Evolutionary conservation across 148 eudicot species (phyloP).

Genomic region (Mesembryanthemum crystallinum): DNA sequence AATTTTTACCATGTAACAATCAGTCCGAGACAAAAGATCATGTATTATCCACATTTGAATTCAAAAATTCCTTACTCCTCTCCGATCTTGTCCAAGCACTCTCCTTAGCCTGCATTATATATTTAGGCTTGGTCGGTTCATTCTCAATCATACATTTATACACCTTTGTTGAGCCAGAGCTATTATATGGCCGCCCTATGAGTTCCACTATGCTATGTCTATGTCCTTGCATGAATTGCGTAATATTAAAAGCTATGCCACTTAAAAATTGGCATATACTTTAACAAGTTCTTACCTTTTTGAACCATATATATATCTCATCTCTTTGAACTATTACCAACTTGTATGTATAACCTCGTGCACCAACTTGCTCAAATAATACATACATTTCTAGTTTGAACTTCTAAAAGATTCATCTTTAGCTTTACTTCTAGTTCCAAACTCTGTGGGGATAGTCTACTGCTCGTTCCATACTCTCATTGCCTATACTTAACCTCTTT

Average conservation of each 20-base stretch:
- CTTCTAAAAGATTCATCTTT: neutral
- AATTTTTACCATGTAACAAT: too few species aligned
- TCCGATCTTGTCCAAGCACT: too few species aligned
- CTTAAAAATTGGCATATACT: neutral
- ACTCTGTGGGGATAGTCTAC: constrained; percentile 19
- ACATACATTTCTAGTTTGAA: neutral
- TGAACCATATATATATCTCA: constrained; percentile 15
- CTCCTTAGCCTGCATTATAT: neutral
- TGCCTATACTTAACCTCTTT: constrained; percentile 13
- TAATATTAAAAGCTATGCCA: constrained; percentile 14
- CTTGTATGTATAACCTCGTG: constrained; percentile 16
- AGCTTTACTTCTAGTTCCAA: constrained; percentile 10
- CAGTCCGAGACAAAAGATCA: too few species aligned
- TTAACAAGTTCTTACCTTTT: constrained; percentile 13
- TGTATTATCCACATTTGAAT: too few species aligned
- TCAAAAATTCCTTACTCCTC: too few species aligned
- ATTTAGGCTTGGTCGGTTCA: constrained; percentile 29
- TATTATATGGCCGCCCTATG: constrained; percentile 26
- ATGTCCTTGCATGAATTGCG: constrained; percentile 8
- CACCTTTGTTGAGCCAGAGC: constrained; percentile 15
- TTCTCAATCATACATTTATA: constrained; percentile 17
- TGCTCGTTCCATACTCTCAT: constrained; percentile 13
- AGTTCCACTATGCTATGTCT: constrained; percentile 21
- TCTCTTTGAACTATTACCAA: neutral
- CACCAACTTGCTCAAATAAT: constrained; percentile 30